phyloP scores from a whole-genome alignment of 176 grass and related monocot species.

The Cenchrus purpureus region DNA sequence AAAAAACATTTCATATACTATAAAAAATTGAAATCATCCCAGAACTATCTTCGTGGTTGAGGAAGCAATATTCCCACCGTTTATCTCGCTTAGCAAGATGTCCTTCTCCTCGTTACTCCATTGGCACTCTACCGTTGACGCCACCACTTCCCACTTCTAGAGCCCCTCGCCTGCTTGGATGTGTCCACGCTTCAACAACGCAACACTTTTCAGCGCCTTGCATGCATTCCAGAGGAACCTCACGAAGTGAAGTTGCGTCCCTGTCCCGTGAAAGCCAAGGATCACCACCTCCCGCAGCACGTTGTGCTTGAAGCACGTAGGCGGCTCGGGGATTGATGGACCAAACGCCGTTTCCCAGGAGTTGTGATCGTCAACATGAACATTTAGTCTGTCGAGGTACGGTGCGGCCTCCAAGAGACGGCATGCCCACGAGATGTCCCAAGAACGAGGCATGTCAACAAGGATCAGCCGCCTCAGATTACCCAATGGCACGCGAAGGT shows the following conservation, averaged over 20 bases:
- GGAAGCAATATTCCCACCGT: background rate
- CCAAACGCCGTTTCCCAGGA: no score
- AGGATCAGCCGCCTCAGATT: no score
- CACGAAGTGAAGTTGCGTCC: background rate
- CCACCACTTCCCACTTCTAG: background rate
- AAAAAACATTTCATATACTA: no score
- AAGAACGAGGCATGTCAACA: no score
- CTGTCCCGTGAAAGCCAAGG: background rate
- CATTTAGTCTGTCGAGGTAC: no score
- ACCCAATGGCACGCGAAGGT: no score
- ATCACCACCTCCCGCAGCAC: background rate
- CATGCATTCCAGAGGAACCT: background rate
- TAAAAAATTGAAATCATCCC: background rate
- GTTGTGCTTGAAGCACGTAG: background rate
- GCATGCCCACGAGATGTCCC: no score
- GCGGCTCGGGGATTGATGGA: no score
- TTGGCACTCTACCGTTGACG: background rate
- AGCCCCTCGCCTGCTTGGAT: background rate
- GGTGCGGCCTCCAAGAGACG: no score
- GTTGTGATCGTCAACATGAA: no score
- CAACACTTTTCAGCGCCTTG: background rate
- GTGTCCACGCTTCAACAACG: background rate
- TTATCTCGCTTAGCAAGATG: background rate
- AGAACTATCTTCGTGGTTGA: background rate
- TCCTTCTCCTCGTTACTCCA: background rate